Conservation (phyloP, 345 rosid genomes). For the Eutrema yunnanense region DNA sequence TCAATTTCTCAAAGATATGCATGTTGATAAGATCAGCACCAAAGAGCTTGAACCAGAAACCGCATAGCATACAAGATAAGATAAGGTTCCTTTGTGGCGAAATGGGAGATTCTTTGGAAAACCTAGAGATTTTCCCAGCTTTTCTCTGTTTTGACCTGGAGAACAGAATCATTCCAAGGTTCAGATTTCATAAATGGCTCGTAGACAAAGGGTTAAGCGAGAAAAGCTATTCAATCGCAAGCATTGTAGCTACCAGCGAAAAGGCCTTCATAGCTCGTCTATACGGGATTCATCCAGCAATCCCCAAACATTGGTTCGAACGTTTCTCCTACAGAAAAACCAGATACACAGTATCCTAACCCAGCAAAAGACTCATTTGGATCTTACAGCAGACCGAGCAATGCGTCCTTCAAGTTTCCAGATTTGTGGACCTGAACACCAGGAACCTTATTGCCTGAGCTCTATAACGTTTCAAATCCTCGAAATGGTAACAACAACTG, state of each 20-base stretch:
- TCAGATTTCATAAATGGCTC: constrained; percentile 50
- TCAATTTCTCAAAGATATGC: constrained; percentile 47
- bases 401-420: background rate
- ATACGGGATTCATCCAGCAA: constrained; percentile 56
- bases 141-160: constrained; percentile 60
- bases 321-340: constrained; percentile 29
- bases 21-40: constrained; percentile 39
- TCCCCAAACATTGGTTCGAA: constrained; percentile 55
- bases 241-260: constrained; percentile 67
- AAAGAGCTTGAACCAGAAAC: constrained; percentile 55
- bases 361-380: background rate
- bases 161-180: constrained; percentile 55
- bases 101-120: constrained; percentile 40
- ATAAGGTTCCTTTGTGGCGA: constrained; percentile 42
- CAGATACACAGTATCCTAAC: constrained; percentile 1
- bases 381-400: background rate
- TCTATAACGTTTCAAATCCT: background rate
- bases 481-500: background rate
- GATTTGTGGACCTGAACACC: background rate
- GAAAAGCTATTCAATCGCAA: constrained; percentile 45
- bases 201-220: constrained; percentile 39
- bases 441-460: background rate
- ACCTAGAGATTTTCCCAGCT: constrained; percentile 46
- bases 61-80: constrained; percentile 42
- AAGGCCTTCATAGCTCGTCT: constrained; percentile 49